Base-by-base conservation (phyloP, 192 early-diverging fungal genomes). In the Podila clonocystis region DNA sequence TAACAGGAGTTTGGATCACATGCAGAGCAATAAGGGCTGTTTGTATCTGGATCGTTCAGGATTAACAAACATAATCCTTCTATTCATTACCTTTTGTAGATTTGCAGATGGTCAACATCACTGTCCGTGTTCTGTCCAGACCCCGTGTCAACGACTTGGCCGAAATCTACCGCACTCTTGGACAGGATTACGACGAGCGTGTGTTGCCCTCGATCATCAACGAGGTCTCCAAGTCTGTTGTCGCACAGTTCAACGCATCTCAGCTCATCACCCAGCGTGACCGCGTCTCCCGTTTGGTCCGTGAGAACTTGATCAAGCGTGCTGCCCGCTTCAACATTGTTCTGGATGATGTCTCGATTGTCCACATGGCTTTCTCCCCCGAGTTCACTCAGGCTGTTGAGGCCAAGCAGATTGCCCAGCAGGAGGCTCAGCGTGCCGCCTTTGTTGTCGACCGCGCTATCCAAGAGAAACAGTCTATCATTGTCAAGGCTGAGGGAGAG, bases 331-430 rank as follows among this genome's bases (percentile, higher is more conserved):
- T 99, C 87, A 95, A 98, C 85, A 90, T 99, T 66, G 87, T 95
- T 22, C 83, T 99, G 72, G 97, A 99, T 65, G 97, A 99, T 88
- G 97, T 99, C 45, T 97, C 96, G 26, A 91, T 99, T 67, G 98
- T 97, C n/a, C 97, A 99, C 66, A 93, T 99, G 55, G 93, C 93
- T 2, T 99, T 99, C 77, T 91, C 92, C 59, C 96, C 96, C 15
- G 97, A 97, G 82, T 99, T 99, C 87, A 96, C 95, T 15, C 85
- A 87, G 31, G 95, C 97, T 29, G 97, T 98, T 17, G 97, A 99
- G 84, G 96, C 97, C 64, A 99, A 99, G 91, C 97, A 99, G 89
- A 98, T 99, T 88, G 95, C 97, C 13, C 97, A 98, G 84, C 97
- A 98, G 86, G 96, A 97, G 65, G 97, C 97, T 7, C 97, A 98